Evolutionary conservation across 2,329 filamentous ascomycete species (phyloP), one percentile per base, ranked within the genome.

Genomic region (Nemania sp.): DNA sequence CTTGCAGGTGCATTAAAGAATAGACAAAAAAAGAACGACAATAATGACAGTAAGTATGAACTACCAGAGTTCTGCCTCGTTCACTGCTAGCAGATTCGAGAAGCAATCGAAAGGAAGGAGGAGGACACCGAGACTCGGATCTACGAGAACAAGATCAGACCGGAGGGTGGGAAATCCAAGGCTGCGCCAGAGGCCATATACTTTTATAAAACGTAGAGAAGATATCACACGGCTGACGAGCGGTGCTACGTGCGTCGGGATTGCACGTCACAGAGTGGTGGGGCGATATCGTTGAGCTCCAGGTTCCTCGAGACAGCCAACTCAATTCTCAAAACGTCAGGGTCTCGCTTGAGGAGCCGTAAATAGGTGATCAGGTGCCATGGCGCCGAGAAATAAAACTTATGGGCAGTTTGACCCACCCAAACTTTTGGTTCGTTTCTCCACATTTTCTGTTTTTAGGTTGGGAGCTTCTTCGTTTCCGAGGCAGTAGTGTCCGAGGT

Each of bases 1-100:
- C 45, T 29, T 17, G 17, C 29, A 32, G 47, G 32, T 21, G 50
- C 21, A 34, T 39, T 37, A 11, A 9, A 48, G 3, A 17, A 34
- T 32, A 17, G 25, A 34, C 43, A 39, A 32, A 12, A n/a, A 12
- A 48, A 13, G 17, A 49, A 40, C 39, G 21, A 20, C n/a, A 34
- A 10, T n/a, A 34, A 53, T 34, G 35, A 53, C 18, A 35, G 55
- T 20, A 11, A 52, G 21, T 17, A 49, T 34, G 21, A 25, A 21
- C 42, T 48, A 29, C 45, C 57, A 67, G 80, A 81, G 80, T 77
- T 79, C 75, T 77, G 77, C 73, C 74, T 73, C 69, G 65, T 66
- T 65, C 69, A 66, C 67, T 65, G 65, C 35, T 15, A n/a, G n/a
- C n/a, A n/a, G n/a, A n/a, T n/a, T 34, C 35, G 37, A 45, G 9